Evolutionary conservation across 2,329 filamentous ascomycete genomes (phyloP), one percentile per base, ranked within the genome.

Genomic region (Colletotrichum eremochloae): DNA sequence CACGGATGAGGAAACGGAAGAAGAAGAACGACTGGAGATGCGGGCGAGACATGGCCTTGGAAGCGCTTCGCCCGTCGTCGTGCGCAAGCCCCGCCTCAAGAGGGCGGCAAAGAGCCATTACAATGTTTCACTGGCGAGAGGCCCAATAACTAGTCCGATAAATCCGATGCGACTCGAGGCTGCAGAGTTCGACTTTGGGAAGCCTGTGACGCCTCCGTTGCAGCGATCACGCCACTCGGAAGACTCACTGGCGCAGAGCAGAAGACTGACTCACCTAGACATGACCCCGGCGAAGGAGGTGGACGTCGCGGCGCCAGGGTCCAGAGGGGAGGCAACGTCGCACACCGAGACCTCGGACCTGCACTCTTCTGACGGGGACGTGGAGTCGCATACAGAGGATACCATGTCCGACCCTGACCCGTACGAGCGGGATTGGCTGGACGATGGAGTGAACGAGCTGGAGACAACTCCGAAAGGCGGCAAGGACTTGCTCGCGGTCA

Each of bases 21-120:
- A 84, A 48, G 84, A 86, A 50, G 84, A 86, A 71, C 80, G 80
- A 4, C 75, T 84, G 2, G 84, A 86, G 75, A 84, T 86, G 76
- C 75, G 79, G 1, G 76, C 79, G 2, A 82, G 81, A 4, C 76
- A 79, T 38, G 76, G 74, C 3, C 77, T 76, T 1, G 74, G 56
- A 18, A 74, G 53, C 50, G 79, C 80, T 8, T 77, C 78, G 1
- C 74, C 74, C 2, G 66, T 78, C 11, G 40, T 70, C 12, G 76
- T 79, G 42, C 81, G 82, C 20, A 85, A 83, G 68, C 80, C 84
- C 36, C 84, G 79, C 24, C 76, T 86, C 20, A 85, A 85, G 70
- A 80, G 82, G 24, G 79, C 81, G 24, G 80, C 83, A n/a, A 82
- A 81, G 72, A 82, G 82, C 31, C 78, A 84, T 68, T 71, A 79